Percentiles rank a stretch among this genome's conserved stretches.
These are phyloP conservation scores for Ormosia semicastrata DNA, from an alignment of 306 rosid genomes.

Conservation along the genomic window DNA sequence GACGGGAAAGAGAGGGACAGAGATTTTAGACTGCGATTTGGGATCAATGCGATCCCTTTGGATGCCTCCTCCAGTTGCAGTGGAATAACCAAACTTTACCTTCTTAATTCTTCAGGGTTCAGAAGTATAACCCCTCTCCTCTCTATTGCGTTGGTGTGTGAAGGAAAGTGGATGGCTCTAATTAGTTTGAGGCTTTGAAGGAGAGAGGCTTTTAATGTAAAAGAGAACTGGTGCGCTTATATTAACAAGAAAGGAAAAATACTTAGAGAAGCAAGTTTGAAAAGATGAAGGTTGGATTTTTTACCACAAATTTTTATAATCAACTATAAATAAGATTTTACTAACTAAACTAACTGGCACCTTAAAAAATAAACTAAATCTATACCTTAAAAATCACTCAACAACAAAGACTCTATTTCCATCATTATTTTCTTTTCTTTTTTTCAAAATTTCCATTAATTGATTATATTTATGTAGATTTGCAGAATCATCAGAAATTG, in stretches of 20 bases:
- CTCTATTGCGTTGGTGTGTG: conserved; percentile 8
- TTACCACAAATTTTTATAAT: too few relatives aligned
- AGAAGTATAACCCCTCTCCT: neutral
- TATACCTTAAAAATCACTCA: neutral
- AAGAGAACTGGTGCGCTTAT: conserved; percentile 40
- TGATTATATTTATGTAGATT: conserved; percentile 19
- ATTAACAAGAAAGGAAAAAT: conserved; percentile 6
- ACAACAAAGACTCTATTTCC: conserved; percentile 11
- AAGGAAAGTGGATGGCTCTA: conserved; percentile 27
- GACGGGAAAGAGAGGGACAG: neutral
- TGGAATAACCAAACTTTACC: conserved; percentile 6
- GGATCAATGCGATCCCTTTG: conserved; percentile 73
- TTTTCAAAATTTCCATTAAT: conserved; percentile 10
- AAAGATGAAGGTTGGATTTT: too few relatives aligned
- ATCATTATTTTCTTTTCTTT: neutral
- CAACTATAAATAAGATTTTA: too few relatives aligned
- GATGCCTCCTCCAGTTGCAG: conserved; percentile 62
- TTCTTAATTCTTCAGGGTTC: neutral
- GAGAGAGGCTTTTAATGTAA: conserved; percentile 34
- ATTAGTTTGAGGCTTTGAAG: conserved; percentile 34
- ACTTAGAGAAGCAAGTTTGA: too few relatives aligned
- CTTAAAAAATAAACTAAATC: too few relatives aligned
- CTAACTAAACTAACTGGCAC: too few relatives aligned
- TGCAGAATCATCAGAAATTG: conserved; percentile 38
- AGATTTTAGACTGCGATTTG: conserved; percentile 16